Evolutionary conservation across 768 basidiomycete genomes (phyloP), one percentile per base, ranked within the genome.

Genomic region (Macrocybe gigantea): DNA sequence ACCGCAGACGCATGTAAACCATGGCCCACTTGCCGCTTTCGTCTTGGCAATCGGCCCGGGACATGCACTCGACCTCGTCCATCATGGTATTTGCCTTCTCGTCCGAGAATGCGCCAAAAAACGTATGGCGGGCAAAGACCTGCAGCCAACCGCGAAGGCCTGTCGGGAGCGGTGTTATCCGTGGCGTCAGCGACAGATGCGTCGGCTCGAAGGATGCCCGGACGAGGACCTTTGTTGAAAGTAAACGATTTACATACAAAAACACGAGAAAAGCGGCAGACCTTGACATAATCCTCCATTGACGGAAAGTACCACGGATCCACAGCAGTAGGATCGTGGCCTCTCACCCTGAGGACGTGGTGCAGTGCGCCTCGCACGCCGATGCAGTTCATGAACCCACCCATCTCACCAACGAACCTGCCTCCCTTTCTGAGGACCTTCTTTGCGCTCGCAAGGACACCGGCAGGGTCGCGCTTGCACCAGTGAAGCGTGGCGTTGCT

Each of bases 271-370:
- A 11, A 44, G 29, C 13, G 14, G 50, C 68, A 49, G 57, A 83
- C 82, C 61, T 71, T 68, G 40, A 62, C 65, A 61, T 93, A 91
- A 49, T 86, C 80, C 30, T 78, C 73, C 8, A 73, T 72, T 0
- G 83, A 83, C 4, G 91, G 91, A 59, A 90, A 92, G 67, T 80
- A 90, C 88, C 88, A 93, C 0, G 91, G 91, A 58, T 93, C 90
- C 38, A 80, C 60, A 8, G 63, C 56, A 7, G 64, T 63, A 7
- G 88, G 78, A 60, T 89, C 71, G 47, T 80, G 62, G 0, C 86
- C 85, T 29, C 73, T 69, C 31, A 64, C 62, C 47, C 64, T 66
- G 35, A 84, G 62, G 0, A 75, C 79, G 7, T 69, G 58, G 51
- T 89, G 71, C 11, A 93, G 54, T 4, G 77, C 75, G 11, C 67